phyloP scores from a whole-genome alignment of 148 eudicot genomes.

The Vaccinium macrocarpon region DNA sequence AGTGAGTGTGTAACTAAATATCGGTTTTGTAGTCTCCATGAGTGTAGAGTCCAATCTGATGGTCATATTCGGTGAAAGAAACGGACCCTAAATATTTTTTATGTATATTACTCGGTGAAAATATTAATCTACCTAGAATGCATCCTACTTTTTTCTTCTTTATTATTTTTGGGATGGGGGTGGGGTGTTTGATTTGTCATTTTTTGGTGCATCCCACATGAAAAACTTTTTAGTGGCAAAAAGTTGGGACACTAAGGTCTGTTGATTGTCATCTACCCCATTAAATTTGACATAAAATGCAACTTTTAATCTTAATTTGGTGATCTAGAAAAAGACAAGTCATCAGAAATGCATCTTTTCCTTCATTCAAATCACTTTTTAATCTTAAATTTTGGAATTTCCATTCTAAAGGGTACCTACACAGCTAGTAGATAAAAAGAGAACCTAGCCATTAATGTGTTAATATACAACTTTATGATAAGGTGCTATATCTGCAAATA shows the following conservation, averaged over 20 bases:
- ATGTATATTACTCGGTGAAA: not conserved
- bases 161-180: not conserved
- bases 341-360: not conserved
- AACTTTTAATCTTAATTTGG: constrained; percentile 4
- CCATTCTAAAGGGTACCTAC: not conserved
- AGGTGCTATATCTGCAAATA: too few species aligned
- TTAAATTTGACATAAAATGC: constrained; percentile 6
- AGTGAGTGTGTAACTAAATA: not conserved
- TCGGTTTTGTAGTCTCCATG: not conserved
- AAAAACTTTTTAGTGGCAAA: not conserved
- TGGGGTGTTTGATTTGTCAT: not conserved
- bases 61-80: not conserved
- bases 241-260: not conserved
- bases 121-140: not conserved
- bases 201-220: not conserved
- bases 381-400: not conserved
- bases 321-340: constrained; percentile 3
- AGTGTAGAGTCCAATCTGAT: not conserved
- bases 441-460: not conserved
- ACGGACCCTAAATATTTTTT: not conserved
- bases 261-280: not conserved
- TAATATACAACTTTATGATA: constrained; percentile 1
- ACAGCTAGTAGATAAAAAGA: not conserved
- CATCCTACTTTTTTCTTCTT: not conserved
- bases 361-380: not conserved